Evolutionary conservation across 805 yeast species (phyloP).

Genomic region (Cyberlindnera mississippiensis): DNA sequence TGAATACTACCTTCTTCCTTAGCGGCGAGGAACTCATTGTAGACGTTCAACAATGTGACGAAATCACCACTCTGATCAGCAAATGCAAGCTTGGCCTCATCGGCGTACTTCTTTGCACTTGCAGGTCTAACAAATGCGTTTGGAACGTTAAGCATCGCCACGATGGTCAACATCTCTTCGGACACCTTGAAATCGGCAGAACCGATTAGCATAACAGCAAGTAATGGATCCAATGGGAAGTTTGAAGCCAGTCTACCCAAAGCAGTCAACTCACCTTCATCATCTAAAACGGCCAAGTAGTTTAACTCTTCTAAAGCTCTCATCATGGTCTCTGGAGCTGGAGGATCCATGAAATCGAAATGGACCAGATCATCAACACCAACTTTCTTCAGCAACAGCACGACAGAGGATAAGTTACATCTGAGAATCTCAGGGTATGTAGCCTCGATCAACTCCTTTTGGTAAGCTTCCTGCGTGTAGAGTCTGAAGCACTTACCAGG

Average conservation of each 20-base stretch:
- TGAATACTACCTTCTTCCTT: constrained; percentile 66
- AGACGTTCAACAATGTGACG: constrained; percentile 83
- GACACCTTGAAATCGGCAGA: constrained; percentile 85
- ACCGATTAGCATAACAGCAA: constrained; percentile 89
- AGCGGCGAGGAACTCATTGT: constrained; percentile 73
- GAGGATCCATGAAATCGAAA: constrained; percentile 98
- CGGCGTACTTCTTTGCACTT: constrained; percentile 82
- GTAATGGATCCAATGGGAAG: constrained; percentile 93
- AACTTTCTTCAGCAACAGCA: constrained; percentile 85
- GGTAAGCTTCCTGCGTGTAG: constrained; percentile 95
- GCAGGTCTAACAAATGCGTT: constrained; percentile 93
- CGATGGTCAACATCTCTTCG: constrained; percentile 82
- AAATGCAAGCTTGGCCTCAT: constrained; percentile 80
- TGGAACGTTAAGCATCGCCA: constrained; percentile 89
- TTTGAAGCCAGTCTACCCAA: constrained; percentile 87
- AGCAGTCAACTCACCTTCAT: constrained; percentile 86
- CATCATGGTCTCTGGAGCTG: constrained; percentile 99
- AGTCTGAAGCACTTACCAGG: constrained; percentile 97
- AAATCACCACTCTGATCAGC: constrained; percentile 97
- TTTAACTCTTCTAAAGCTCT: constrained; percentile 94
- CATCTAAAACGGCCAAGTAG: constrained; percentile 83
- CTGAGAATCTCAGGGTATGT: constrained; percentile 94
- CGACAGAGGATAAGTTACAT: constrained; percentile 87
- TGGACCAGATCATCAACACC: constrained; percentile 96
- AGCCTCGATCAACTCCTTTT: constrained; percentile 90